phyloP scores from a whole-genome alignment of 2,329 filamentous ascomycete species.

The Ophiognomonia clavigignenti-juglandacearum region DNA sequence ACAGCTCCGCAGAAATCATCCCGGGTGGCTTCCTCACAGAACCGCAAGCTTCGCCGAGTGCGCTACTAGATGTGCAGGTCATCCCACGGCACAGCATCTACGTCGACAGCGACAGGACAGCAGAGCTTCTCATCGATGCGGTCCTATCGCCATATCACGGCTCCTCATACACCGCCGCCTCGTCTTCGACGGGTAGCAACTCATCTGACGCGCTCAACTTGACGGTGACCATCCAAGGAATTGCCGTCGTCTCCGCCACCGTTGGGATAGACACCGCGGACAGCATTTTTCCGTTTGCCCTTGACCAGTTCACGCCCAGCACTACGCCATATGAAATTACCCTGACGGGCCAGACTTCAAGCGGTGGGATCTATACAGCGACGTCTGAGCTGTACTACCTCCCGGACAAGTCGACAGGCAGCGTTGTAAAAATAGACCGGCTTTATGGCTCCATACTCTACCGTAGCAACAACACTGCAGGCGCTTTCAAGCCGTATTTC shows the following conservation, averaged over 20 bases:
- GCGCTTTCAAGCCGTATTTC: conserved; percentile 34
- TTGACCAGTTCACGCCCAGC: conserved; percentile 30
- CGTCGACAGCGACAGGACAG: conserved; percentile 33
- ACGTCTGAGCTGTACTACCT: conserved; percentile 35
- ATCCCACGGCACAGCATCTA: conserved; percentile 43
- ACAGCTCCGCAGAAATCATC: conserved; percentile 13
- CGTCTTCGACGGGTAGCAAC: conserved; percentile 19
- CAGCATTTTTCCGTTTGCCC: conserved; percentile 32
- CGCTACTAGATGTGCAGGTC: conserved; percentile 38
- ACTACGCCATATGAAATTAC: conserved; percentile 34
- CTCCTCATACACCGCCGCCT: conserved; percentile 26
- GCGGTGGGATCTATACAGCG: conserved; percentile 30
- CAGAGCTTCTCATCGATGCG: conserved; percentile 39
- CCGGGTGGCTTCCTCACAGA: conserved; percentile 7
- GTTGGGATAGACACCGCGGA: conserved; percentile 30
- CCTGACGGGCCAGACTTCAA: conserved; percentile 28
- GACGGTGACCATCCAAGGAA: conserved; percentile 25
- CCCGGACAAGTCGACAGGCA: conserved; percentile 36
- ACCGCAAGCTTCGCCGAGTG: conserved; percentile 11
- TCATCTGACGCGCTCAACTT: conserved; percentile 31
- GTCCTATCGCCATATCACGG: conserved; percentile 36
- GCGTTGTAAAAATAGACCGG: conserved; percentile 41
- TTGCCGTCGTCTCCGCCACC: conserved; percentile 28
- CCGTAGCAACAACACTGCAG: conserved; percentile 29
- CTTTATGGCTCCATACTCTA: conserved; percentile 37